Conservation (phyloP, 2,329 filamentous ascomycete species). For the Nemania sp. region DNA sequence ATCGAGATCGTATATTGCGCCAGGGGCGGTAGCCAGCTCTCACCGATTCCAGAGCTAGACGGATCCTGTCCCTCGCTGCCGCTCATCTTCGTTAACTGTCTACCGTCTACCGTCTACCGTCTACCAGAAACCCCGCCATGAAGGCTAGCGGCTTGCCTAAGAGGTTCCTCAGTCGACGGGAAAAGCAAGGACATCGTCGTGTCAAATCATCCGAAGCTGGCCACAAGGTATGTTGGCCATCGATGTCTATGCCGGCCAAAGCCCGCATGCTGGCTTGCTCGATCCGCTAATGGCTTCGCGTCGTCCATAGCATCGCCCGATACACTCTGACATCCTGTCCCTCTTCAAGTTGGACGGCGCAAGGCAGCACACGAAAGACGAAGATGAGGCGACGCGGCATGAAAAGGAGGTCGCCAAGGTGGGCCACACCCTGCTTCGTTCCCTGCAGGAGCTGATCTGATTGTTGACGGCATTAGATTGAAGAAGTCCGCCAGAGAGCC, state of each 20-base stretch:
- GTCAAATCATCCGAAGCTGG: conserved; percentile 60
- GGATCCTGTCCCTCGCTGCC: background rate
- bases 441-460: background rate
- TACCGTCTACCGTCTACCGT: conserved; percentile 13
- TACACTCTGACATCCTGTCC: conserved; percentile 61
- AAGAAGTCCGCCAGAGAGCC: conserved; percentile 41
- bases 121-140: conserved; percentile 47
- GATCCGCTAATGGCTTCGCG: conserved; percentile 12
- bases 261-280: background rate
- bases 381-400: conserved; percentile 49
- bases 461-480: conserved; percentile 37
- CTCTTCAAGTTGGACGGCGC: conserved; percentile 67
- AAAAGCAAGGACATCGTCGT: conserved; percentile 63
- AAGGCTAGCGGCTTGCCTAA: conserved; percentile 56
- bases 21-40: background rate
- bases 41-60: background rate
- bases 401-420: conserved; percentile 51
- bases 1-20: background rate
- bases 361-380: conserved; percentile 57
- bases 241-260: background rate
- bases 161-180: conserved; percentile 72
- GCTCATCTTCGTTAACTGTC: conserved; percentile 9
- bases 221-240: conserved; percentile 51
- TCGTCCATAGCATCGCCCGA: conserved; percentile 51
- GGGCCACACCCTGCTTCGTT: conserved; percentile 8